Percentiles rank a stretch among this genome's conserved stretches.
phyloP scores from a whole-genome alignment of 2,329 filamentous ascomycete species.

The Harringtonia aguacate region DNA sequence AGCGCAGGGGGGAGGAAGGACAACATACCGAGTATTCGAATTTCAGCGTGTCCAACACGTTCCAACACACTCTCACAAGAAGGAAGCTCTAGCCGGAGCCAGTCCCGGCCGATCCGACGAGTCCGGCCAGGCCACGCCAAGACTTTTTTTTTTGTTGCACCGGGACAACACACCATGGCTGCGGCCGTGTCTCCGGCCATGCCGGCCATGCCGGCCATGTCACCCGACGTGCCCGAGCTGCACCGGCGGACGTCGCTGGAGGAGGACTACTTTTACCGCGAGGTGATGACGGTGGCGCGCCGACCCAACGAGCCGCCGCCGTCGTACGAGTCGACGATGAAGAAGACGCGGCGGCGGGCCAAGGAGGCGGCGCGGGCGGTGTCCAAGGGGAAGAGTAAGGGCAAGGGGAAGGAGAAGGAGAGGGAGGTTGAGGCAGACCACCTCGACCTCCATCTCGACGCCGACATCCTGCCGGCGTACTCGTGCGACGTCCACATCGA shows the following conservation, averaged over 20 bases:
- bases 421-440: background rate
- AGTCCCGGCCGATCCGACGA: too few species aligned
- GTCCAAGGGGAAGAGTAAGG: too few species aligned
- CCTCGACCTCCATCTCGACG: background rate
- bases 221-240: slow-evolving; percentile 19
- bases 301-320: slow-evolving; percentile 36
- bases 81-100: too few species aligned
- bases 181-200: background rate
- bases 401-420: slow-evolving; percentile 6
- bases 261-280: slow-evolving; percentile 42
- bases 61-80: too few species aligned
- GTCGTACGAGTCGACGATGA: slow-evolving; percentile 27
- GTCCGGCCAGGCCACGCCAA: too few species aligned
- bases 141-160: too few species aligned
- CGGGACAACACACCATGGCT: too few species aligned
- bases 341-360: slow-evolving; percentile 15
- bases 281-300: slow-evolving; percentile 34
- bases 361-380: background rate
- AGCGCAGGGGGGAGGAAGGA: background rate
- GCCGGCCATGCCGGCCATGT: background rate
- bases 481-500: slow-evolving; percentile 44
- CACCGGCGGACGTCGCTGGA: slow-evolving; percentile 40
- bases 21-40: background rate
- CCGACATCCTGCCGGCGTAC: slow-evolving; percentile 39
- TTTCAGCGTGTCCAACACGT: too few species aligned